Percentiles rank a stretch among this genome's conserved stretches.
phyloP scores from a whole-genome alignment of 225 moss, liverwort and hornwort genomes.

The Bryum argenteum region DNA sequence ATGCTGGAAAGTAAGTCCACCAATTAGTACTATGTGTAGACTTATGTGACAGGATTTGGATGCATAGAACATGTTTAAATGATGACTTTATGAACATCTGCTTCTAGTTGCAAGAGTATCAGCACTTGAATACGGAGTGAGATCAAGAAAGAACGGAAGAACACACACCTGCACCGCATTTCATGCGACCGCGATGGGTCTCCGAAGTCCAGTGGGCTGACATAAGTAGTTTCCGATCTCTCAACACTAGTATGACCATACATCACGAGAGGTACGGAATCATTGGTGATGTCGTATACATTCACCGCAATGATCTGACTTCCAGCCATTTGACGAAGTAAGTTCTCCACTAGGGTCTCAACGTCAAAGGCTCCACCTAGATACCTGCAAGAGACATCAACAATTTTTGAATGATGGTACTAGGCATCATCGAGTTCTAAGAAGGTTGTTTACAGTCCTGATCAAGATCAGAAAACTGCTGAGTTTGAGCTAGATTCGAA shows the following conservation, averaged over 20 bases:
- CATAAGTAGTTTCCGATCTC: constrained; percentile 45
- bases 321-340: constrained; percentile 62
- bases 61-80: constrained; percentile 5
- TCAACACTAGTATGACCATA: constrained; percentile 62
- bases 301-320: constrained; percentile 67
- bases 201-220: constrained; percentile 61
- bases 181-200: constrained; percentile 70
- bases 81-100: constrained; percentile 8
- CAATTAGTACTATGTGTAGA: not conserved
- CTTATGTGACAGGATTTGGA: not conserved
- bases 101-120: not conserved
- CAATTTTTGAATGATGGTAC: not conserved
- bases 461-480: not conserved
- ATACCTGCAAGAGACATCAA: constrained; percentile 44
- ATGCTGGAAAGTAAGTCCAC: not conserved
- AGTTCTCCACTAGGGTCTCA: constrained; percentile 67
- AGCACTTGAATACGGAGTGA: not conserved
- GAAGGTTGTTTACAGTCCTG: not conserved
- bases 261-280: constrained; percentile 60
- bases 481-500: not conserved
- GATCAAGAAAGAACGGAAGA: constrained; percentile 13
- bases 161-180: constrained; percentile 74
- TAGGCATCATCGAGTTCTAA: not conserved
- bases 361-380: constrained; percentile 76
- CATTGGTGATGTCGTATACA: constrained; percentile 70